Base-by-base conservation (phyloP, 2,329 filamentous ascomycete genomes). In the Conoideocrella luteorostrata region DNA sequence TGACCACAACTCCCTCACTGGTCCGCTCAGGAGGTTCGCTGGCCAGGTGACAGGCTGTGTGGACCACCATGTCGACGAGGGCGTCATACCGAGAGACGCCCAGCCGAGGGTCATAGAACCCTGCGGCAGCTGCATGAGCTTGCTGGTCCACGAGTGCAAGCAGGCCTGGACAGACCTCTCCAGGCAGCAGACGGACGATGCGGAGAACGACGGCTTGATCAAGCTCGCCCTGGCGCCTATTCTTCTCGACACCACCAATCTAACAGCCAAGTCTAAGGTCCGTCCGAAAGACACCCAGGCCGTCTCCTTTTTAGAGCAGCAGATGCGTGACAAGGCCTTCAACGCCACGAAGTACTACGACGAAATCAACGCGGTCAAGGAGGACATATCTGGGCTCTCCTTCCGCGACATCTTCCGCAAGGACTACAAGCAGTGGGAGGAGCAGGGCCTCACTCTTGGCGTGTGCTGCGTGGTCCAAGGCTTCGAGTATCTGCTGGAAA, bases 341-440 rank as follows among this genome's bases (percentile, higher is more conserved):
- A 67, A 78, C 44, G 68, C 77, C 6, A 59, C 66, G 0, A 57
- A 48, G 4, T 87, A 82, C 60, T 87, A 77, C 57, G 59, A 72
- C 4, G 66, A 77, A 44, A 72, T 90, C 21, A 69, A 71, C 1
- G 62, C 62, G 5, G 81, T 86, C 5, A 90, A 90, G 62, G 75
- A 79, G 49, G 77, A 88, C 51, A 72, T 93, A 41, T 76, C 73
- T 3, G 52, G 58, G 0, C 64, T 93, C 36, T 68, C 65, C 29
- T 62, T 88, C 51, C 66, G 74, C 18, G 86, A 90, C 52, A 74
- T 90, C 30, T 63, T 91, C 41, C 73, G 84, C 50, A 91, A 91
- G 61, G 87, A 94, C 64, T 94, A 90, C 65, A 94, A 94, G 66
- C 74, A 86, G 57, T 93, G 86, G 86, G 66, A 65, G 10, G 77